These are phyloP conservation scores for Cenchrus fungigraminus DNA, from an alignment of 176 grass and related monocot species.

Conservation along the genomic window DNA sequence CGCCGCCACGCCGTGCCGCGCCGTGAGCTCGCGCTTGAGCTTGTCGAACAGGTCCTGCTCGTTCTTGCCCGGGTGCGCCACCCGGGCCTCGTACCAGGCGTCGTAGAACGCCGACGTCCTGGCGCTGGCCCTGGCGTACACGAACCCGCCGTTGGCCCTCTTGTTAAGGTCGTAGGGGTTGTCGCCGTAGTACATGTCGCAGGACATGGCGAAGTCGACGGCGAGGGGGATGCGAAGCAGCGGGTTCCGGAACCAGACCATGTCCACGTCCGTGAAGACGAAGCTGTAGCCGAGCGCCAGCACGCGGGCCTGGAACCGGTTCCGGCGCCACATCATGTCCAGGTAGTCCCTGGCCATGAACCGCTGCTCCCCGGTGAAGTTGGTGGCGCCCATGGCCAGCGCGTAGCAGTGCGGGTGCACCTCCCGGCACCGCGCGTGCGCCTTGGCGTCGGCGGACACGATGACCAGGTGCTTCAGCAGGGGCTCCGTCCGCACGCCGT, in stretches of 20 bases:
- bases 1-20: slow-evolving; percentile 1
- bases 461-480: slow-evolving; percentile 58
- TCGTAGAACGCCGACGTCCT: slow-evolving; percentile 37
- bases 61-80: slow-evolving; percentile 11
- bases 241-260: slow-evolving; percentile 57
- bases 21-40: slow-evolving; percentile 42
- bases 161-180: slow-evolving; percentile 42
- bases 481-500: slow-evolving; percentile 40
- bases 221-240: slow-evolving; percentile 38
- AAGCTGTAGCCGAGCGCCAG: slow-evolving; percentile 61
- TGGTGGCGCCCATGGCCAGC: slow-evolving; percentile 25
- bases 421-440: slow-evolving; percentile 42
- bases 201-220: slow-evolving; percentile 45
- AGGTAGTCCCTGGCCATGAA: slow-evolving; percentile 57
- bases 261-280: slow-evolving; percentile 63
- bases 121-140: slow-evolving; percentile 35
- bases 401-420: slow-evolving; percentile 53
- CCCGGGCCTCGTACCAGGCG: slow-evolving; percentile 42
- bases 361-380: slow-evolving; percentile 32
- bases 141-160: slow-evolving; percentile 53
- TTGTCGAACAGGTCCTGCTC: slow-evolving; percentile 50
- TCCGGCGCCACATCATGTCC: slow-evolving; percentile 57
- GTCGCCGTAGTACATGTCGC: slow-evolving; percentile 34
- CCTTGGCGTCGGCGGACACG: slow-evolving; percentile 47
- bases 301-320: slow-evolving; percentile 50